Base-by-base conservation (phyloP, 495 filamentous ascomycete genomes). In the Penicillium paxilli region DNA sequence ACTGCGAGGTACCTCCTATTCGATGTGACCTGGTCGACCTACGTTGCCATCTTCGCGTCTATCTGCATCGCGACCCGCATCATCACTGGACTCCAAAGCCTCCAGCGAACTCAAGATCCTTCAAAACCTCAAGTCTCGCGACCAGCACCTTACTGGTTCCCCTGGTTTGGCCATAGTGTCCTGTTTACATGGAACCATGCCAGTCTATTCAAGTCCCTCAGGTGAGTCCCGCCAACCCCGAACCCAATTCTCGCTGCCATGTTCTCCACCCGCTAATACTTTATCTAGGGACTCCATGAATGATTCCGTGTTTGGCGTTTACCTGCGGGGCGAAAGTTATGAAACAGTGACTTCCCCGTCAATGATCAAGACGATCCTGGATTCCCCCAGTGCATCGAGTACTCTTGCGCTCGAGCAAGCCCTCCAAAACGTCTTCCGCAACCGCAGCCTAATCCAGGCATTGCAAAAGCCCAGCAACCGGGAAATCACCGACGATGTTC, bases 71-170 rank as follows among this genome's bases (percentile, higher is more conserved):
- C 60, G 58, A 73, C 80, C 51, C 78, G 80, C 26, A 59, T 72
- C 21, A 51, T 70, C 52, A 71, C 64, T 4, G 71, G 70, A 23
- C 20, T 78, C 24, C 71, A 67, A 40, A 70, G 72, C 44, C 57
- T 63, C 6, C 58, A 48, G 17, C 51, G 50, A 22, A 52, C 46
- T n/a, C 37, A 32, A 24, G 47, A 59, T 33, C 38, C 54, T 14
- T 49, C 57, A 25, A 56, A 68, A 25, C 45, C 63, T 26, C 67
- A 60, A 53, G 63, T 49, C 44, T 71, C 80, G 37, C 71, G 69
- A 55, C 57, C 67, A 28, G 48, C 75, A 9, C 82, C 84, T 11
- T 87, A 86, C 67, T 87, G 81, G 81, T 49, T 86, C 7, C 83
- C 83, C 11, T 70, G 76, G 54, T 30, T 86, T 2, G 80, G 83